A percentile compares a stretch with the other conserved stretches of the same genome.
Conservation (phyloP, 129 eudicot genomes). For the Flaveria brownii region DNA sequence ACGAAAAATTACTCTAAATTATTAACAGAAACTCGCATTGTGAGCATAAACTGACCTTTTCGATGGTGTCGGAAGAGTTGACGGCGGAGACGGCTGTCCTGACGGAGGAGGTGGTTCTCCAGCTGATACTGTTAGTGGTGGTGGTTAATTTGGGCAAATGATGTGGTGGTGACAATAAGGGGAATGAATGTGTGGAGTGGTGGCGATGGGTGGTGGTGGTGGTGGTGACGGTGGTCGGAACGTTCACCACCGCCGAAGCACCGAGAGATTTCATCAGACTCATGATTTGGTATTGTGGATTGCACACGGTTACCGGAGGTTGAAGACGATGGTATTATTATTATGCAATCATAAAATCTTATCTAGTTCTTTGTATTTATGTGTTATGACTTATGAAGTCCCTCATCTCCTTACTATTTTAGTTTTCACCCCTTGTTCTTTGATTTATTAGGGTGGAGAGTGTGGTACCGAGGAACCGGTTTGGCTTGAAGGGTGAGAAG, state of each 20-base stretch:
- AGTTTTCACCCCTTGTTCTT: not conserved
- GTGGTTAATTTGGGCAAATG: slow-evolving; percentile 32
- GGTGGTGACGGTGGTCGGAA: slow-evolving; percentile 29
- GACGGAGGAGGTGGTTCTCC: slow-evolving; percentile 48
- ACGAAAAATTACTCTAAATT: not conserved
- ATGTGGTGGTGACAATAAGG: slow-evolving; percentile 27
- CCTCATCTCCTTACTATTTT: slow-evolving; percentile 6
- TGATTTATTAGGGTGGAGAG: too few species aligned
- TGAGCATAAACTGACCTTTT: slow-evolving; percentile 42
- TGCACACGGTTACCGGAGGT: slow-evolving; percentile 19
- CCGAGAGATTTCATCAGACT: slow-evolving; percentile 41
- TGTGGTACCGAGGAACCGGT: too few species aligned
- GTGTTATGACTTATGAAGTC: not conserved
- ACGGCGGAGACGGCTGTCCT: slow-evolving; percentile 62
- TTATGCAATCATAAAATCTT: slow-evolving; percentile 28
- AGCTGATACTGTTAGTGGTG: slow-evolving; percentile 31
- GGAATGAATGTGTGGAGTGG: slow-evolving; percentile 34
- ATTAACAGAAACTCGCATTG: not conserved
- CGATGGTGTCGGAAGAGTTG: slow-evolving; percentile 53
- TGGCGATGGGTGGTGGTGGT: slow-evolving; percentile 35
- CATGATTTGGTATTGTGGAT: slow-evolving; percentile 27
- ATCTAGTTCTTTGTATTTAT: slow-evolving; percentile 4
- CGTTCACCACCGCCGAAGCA: slow-evolving; percentile 28
- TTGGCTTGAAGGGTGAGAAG: too few species aligned
- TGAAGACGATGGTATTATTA: slow-evolving; percentile 6